These are phyloP conservation scores for Yamadazyma triangularis DNA, from an alignment of 1,139 yeast genomes.

Conservation along the genomic window DNA sequence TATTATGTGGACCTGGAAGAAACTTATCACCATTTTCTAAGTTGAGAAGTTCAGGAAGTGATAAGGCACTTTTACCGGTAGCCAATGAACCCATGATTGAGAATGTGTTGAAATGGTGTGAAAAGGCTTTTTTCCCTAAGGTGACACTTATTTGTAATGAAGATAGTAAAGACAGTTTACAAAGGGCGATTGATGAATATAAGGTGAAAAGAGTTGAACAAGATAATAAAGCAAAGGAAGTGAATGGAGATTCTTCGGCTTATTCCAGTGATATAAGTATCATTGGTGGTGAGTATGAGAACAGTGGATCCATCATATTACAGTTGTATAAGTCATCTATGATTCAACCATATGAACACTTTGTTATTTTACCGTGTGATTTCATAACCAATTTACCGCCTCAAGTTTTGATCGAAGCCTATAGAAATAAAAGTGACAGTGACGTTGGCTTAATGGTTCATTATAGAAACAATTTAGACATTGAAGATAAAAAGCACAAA, in stretches of 20 bases:
- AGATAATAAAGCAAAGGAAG: slow-evolving; percentile 3
- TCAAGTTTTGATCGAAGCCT: slow-evolving; percentile 78
- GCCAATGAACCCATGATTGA: slow-evolving; percentile 90
- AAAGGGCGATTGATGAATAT: slow-evolving; percentile 46
- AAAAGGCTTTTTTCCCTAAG: slow-evolving; percentile 69
- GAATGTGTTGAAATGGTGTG: slow-evolving; percentile 92
- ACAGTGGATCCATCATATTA: slow-evolving; percentile 61
- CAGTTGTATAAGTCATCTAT: slow-evolving; percentile 41
- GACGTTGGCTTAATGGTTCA: slow-evolving; percentile 71
- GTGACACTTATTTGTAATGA: slow-evolving; percentile 36
- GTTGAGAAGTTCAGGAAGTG: slow-evolving; percentile 53
- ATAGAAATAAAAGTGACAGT: slow-evolving; percentile 59
- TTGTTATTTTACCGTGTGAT: slow-evolving; percentile 88
- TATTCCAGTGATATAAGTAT: slow-evolving; percentile 35
- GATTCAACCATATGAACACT: slow-evolving; percentile 36
- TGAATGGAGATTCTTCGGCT: slow-evolving; percentile 7
- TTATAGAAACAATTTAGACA: slow-evolving; percentile 68
- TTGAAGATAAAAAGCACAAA: slow-evolving; percentile 65
- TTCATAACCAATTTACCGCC: slow-evolving; percentile 91
- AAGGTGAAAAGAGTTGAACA: slow-evolving; percentile 15
- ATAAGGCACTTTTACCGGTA: slow-evolving; percentile 84
- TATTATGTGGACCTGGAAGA: slow-evolving; percentile 83
- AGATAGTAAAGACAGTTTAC: slow-evolving; percentile 22
- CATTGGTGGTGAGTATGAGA: slow-evolving; percentile 31
- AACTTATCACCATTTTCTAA: slow-evolving; percentile 68